Conservation (phyloP, 1,139 yeast genomes). For the Yamadazyma songkhlaensis region DNA sequence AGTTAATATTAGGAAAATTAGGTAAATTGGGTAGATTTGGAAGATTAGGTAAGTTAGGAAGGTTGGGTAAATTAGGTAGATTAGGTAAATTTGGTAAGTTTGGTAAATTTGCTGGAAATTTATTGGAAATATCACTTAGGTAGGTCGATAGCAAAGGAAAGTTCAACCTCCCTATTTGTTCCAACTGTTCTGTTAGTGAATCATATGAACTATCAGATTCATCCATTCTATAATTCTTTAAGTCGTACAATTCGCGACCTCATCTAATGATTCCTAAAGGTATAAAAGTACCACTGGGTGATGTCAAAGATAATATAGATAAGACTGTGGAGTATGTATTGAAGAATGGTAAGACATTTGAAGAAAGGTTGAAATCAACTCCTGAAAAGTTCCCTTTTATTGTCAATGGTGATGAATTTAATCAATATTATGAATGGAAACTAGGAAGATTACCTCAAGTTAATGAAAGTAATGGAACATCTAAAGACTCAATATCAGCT, state of each 20-base stretch:
- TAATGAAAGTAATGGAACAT: neutral
- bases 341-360: slow-evolving; percentile 68
- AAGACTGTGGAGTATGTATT: slow-evolving; percentile 72
- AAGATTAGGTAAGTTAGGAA: slow-evolving; percentile 6
- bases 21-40: slow-evolving; percentile 7
- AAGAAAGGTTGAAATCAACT: slow-evolving; percentile 49
- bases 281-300: slow-evolving; percentile 55
- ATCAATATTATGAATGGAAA: slow-evolving; percentile 54
- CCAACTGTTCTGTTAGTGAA: slow-evolving; percentile 14
- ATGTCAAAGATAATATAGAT: slow-evolving; percentile 55
- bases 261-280: slow-evolving; percentile 20
- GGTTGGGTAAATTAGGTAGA: slow-evolving; percentile 7
- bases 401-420: slow-evolving; percentile 49
- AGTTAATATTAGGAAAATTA: slow-evolving; percentile 8
- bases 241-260: neutral
- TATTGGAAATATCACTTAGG: slow-evolving; percentile 6
- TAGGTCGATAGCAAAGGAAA: slow-evolving; percentile 2
- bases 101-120: slow-evolving; percentile 3
- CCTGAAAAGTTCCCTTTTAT: slow-evolving; percentile 63
- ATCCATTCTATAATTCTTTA: neutral
- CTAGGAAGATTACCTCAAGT: slow-evolving; percentile 12
- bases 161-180: slow-evolving; percentile 15
- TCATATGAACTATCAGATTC: slow-evolving; percentile 11
- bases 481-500: neutral
- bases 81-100: slow-evolving; percentile 6